Evolutionary conservation across 2,329 filamentous ascomycete species (phyloP), one percentile per base, ranked within the genome.

Genomic region (Penicillium sclerotigenum): DNA sequence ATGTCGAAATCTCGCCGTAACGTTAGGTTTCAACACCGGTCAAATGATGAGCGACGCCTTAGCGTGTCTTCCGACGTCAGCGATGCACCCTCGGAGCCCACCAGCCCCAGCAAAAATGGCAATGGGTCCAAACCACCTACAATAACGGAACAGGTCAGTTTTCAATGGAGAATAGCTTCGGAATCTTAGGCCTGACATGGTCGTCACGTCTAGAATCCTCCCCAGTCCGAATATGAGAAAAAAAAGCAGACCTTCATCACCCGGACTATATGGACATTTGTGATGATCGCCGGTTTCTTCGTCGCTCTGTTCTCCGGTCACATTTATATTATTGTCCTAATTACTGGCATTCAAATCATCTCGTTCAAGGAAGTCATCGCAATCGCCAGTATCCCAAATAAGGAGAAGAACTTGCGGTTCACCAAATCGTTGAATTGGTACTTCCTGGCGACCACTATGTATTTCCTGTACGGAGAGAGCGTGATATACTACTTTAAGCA

Each of bases 401-500:
- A 89, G 69, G 92, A 92, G 61, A 88, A 93, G 70, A 91, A 93
- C 72, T 81, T 99, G 59, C 89, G 89, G 57, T 96, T 96, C 67
- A 97, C 93, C 63, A 97, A 97, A 80, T 91, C 90, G 64, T 80
- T 99, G 67, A 97, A 97, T 77, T 99, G 94, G 94, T 99, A 99
- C 76, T 99, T 96, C 80, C 83, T 99, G 52, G 94, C 91, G n/a
- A 91, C 90, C 26, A 96, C 93, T 65, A 97, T 99, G 93, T 99
- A 99, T 81, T 99, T 96, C 68, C 81, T 99, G 48, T 99, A 99
- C 72, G 94, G 94, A 71, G 94, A 99, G 78, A 97, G 91, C 68
- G 93, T 99, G 70, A 96, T 99, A 70, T 99, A 99, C 80, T 99
- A 99, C 78, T 99, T 99, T 79, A 99, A 99, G 82, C 94, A 99